Percentiles rank a stretch among this genome's conserved stretches.
Conservation (phyloP, 768 basidiomycete species). For the Dacryopinax primogenitus region DNA sequence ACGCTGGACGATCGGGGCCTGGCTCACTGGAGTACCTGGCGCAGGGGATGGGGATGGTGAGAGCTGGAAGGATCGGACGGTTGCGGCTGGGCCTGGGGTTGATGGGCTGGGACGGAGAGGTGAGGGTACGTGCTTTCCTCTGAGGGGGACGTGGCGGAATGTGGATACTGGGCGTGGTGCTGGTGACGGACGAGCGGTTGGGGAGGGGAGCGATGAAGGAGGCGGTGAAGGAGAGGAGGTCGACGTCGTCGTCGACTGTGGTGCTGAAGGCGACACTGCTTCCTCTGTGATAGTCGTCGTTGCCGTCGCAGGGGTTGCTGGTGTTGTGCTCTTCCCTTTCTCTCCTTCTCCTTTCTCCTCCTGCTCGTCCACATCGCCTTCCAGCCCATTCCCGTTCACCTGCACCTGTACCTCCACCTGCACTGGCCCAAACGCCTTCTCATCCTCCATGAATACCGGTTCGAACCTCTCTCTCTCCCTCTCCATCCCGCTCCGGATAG, state of each 20-base stretch:
- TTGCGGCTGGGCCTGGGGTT: neutral
- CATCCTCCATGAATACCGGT: neutral
- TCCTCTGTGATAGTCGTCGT: too few relatives aligned
- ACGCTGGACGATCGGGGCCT: neutral
- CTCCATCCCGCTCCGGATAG: neutral
- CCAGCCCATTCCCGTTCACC: neutral
- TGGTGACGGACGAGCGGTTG: neutral
- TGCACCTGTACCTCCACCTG: neutral
- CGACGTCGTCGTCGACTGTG: too few relatives aligned
- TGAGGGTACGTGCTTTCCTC: neutral
- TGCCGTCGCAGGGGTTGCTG: too few relatives aligned
- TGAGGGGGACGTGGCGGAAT: neutral
- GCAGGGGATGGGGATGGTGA: neutral
- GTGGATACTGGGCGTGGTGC: neutral
- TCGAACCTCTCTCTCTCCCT: neutral
- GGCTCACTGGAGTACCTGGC: neutral
- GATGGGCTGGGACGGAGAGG: conserved; percentile 2
- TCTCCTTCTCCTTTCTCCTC: neutral
- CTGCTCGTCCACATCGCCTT: neutral
- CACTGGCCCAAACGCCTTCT: neutral
- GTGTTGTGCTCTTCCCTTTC: too few relatives aligned
- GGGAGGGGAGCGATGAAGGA: neutral
- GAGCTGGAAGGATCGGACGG: neutral
- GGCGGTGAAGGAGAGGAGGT: neutral
- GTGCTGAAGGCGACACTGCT: too few relatives aligned